Conservation (phyloP, 352 stramenopile genomes). For the Globisporangium splendens region DNA sequence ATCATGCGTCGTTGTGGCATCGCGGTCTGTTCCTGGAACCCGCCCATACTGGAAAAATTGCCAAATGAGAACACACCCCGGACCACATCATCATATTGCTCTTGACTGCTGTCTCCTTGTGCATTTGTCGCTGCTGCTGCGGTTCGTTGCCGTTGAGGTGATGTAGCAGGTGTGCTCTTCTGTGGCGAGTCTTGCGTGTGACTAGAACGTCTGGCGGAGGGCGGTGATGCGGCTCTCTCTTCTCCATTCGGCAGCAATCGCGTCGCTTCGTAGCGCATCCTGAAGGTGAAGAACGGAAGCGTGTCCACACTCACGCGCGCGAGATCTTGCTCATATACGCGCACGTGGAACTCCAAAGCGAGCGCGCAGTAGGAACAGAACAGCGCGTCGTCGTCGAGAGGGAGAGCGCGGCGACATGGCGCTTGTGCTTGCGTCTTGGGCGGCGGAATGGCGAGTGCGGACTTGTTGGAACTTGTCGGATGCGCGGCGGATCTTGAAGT, state of each 20-base stretch:
- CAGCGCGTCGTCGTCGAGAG: too few species aligned
- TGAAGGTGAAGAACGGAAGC: slow-evolving; percentile 40
- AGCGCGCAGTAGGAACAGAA: slow-evolving; percentile 17
- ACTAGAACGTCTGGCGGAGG: too few species aligned
- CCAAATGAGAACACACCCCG: slow-evolving; percentile 26
- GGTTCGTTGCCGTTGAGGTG: background rate
- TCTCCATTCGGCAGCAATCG: background rate
- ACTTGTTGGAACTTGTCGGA: too few species aligned
- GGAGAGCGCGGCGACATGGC: too few species aligned
- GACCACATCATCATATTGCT: slow-evolving; percentile 6
- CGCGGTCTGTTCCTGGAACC: slow-evolving; percentile 21
- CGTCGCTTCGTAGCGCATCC: slow-evolving; percentile 49
- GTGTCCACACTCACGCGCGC: slow-evolving; percentile 18
- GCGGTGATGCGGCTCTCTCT: too few species aligned
- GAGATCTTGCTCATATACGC: slow-evolving; percentile 40
- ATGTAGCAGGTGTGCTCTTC: slow-evolving; percentile 14
- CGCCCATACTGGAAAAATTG: slow-evolving; percentile 35
- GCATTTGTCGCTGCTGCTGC: slow-evolving; percentile 1
- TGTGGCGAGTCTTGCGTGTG: background rate
- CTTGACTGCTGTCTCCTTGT: too few species aligned
- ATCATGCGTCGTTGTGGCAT: slow-evolving; percentile 33
- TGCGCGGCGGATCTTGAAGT: too few species aligned
- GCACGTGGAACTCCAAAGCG: slow-evolving; percentile 34
- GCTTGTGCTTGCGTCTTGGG: too few species aligned
- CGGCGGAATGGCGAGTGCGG: too few species aligned